Evolutionary conservation across 2,329 filamentous ascomycete genomes (phyloP).

Genomic region (Pseudogymnoascus sp.): DNA sequence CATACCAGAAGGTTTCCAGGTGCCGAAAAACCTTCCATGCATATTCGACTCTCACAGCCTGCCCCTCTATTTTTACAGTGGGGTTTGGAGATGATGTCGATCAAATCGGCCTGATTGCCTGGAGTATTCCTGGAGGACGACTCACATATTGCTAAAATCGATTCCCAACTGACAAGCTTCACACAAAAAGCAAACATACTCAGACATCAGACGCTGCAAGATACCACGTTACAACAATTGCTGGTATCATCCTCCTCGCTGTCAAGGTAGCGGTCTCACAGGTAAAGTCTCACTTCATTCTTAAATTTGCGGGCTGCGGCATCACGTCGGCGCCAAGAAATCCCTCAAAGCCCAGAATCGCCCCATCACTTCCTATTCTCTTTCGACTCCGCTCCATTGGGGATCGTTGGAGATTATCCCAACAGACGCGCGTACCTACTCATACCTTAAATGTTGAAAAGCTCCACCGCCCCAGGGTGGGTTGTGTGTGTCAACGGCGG

Average conservation of each 20-base stretch:
- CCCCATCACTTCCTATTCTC: not conserved
- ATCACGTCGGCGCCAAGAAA: not conserved
- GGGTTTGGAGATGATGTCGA: not conserved
- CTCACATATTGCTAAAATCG: not conserved
- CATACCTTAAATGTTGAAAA: not conserved
- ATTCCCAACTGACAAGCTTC: not conserved
- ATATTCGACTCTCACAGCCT: not conserved
- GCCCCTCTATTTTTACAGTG: not conserved
- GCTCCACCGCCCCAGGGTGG: not conserved
- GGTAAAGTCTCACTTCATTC: not conserved
- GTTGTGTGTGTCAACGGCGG: not conserved
- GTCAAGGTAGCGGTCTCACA: not conserved
- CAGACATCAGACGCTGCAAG: not conserved
- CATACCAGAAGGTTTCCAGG: not conserved
- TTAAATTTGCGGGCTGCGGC: not conserved
- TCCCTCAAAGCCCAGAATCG: not conserved
- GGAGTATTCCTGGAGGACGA: not conserved
- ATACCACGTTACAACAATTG: not conserved
- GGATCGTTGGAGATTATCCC: not conserved
- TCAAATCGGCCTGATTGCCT: not conserved
- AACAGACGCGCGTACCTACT: not conserved
- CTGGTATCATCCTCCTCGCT: not conserved
- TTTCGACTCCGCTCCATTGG: not conserved
- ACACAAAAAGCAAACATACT: not conserved
- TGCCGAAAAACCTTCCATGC: constrained; percentile 1